Conservation (phyloP, 441 rosid genomes). For the Gossypium schwendimanii region DNA sequence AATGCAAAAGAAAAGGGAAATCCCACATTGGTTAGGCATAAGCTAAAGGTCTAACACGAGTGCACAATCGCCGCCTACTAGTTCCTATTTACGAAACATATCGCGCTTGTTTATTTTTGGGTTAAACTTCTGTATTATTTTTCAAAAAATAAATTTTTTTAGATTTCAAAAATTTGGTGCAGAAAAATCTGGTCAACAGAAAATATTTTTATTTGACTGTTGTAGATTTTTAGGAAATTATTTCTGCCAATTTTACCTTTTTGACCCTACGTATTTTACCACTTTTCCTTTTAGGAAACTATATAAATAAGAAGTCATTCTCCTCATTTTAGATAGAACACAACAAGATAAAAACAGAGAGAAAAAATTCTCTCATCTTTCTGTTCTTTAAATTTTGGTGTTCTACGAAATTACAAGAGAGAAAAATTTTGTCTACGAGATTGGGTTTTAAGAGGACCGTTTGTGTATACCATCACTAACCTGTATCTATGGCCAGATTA, state of each 20-base stretch:
- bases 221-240: too few relatives aligned
- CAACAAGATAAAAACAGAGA: background rate
- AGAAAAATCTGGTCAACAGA: background rate
- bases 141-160: too few relatives aligned
- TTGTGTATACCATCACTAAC: background rate
- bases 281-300: background rate
- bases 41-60: background rate
- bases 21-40: background rate
- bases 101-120: background rate
- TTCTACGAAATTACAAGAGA: background rate
- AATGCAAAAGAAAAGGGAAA: background rate
- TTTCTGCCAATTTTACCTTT: background rate
- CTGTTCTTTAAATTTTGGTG: background rate
- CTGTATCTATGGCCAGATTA: too few relatives aligned
- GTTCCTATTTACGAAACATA: too few relatives aligned
- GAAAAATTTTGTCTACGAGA: background rate
- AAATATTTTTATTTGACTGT: background rate
- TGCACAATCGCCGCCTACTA: too few relatives aligned
- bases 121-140: background rate
- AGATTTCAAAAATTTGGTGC: background rate
- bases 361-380: background rate
- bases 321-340: background rate
- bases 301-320: background rate
- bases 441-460: background rate
- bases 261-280: background rate